A percentile compares a stretch with the other conserved stretches of the same genome.
Evolutionary conservation across 106 monocot genomes (phyloP).

Genomic region (Alisma plantagoaquatica): DNA sequence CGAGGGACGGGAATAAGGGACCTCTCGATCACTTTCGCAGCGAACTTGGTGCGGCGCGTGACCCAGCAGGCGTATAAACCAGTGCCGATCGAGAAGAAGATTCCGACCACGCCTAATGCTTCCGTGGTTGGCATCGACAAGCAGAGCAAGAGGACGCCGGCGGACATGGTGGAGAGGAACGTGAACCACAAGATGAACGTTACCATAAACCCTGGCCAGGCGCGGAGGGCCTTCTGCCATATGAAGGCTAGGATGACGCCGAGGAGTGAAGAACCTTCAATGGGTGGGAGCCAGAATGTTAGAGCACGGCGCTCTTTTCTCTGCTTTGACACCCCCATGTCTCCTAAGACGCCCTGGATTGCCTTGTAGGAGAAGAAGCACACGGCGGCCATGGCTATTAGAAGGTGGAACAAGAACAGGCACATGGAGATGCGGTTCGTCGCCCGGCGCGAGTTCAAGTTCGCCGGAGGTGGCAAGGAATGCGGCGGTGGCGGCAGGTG

Average conservation of each 20-base stretch:
- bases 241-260: conserved; percentile 65
- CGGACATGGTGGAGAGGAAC: conserved; percentile 57
- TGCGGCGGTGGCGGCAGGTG: not conserved
- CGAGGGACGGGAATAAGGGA: conserved; percentile 53
- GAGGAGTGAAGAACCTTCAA: conserved; percentile 48
- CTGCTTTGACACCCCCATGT: conserved; percentile 8
- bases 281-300: conserved; percentile 75
- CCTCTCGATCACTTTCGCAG: conserved; percentile 36
- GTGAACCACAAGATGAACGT: conserved; percentile 65
- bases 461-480: not conserved
- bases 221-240: conserved; percentile 75
- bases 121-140: conserved; percentile 63
- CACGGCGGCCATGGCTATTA: conserved; percentile 23
- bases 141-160: conserved; percentile 73
- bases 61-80: conserved; percentile 88
- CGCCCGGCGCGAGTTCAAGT: conserved; percentile 59
- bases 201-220: conserved; percentile 50
- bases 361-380: conserved; percentile 69
- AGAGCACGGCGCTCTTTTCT: conserved; percentile 35
- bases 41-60: conserved; percentile 53
- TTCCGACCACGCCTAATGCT: conserved; percentile 40
- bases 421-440: conserved; percentile 68
- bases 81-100: conserved; percentile 65
- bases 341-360: conserved; percentile 22
- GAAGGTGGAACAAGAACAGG: conserved; percentile 65